Conservation (phyloP, 208 protist genomes). For the Wallacemonas collosoma region DNA sequence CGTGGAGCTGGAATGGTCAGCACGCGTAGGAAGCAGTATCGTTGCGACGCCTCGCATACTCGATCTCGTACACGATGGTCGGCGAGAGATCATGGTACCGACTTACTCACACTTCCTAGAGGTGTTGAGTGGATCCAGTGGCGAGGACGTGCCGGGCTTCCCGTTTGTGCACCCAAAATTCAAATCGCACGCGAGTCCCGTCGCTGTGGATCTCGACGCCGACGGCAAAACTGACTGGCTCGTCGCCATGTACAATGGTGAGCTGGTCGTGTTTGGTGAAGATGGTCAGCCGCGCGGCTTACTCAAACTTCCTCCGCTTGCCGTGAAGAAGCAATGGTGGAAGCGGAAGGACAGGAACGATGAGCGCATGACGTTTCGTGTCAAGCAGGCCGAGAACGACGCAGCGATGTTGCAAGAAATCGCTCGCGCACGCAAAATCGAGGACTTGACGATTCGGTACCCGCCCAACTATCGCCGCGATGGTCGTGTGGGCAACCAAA, state of each 20-base stretch:
- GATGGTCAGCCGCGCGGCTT: slow-evolving; percentile 56
- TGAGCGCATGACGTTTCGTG: slow-evolving; percentile 16
- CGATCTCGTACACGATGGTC: slow-evolving; percentile 72
- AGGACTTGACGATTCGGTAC: slow-evolving; percentile 28
- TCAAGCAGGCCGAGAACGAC: slow-evolving; percentile 19
- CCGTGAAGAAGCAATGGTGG: slow-evolving; percentile 83
- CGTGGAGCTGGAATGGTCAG: slow-evolving; percentile 73
- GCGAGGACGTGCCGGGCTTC: slow-evolving; percentile 74
- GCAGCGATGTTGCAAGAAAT: slow-evolving; percentile 32
- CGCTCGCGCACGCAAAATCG: slow-evolving; percentile 26
- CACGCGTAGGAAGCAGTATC: slow-evolving; percentile 77
- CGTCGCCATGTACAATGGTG: slow-evolving; percentile 81
- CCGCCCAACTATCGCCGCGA: background rate
- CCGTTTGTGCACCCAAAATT: slow-evolving; percentile 79
- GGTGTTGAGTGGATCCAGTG: slow-evolving; percentile 48
- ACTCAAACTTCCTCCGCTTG: slow-evolving; percentile 74
- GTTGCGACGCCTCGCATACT: slow-evolving; percentile 81
- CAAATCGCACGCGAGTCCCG: slow-evolving; percentile 77
- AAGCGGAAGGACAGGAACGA: slow-evolving; percentile 25
- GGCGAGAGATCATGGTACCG: slow-evolving; percentile 83
- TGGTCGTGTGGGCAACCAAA: background rate
- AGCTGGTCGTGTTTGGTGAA: slow-evolving; percentile 80
- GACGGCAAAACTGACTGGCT: slow-evolving; percentile 87
- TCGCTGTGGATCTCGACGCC: slow-evolving; percentile 82
- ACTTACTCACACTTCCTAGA: slow-evolving; percentile 84